phyloP scores from a whole-genome alignment of 768 basidiomycete species.

The Pisolithus microcarpus region DNA sequence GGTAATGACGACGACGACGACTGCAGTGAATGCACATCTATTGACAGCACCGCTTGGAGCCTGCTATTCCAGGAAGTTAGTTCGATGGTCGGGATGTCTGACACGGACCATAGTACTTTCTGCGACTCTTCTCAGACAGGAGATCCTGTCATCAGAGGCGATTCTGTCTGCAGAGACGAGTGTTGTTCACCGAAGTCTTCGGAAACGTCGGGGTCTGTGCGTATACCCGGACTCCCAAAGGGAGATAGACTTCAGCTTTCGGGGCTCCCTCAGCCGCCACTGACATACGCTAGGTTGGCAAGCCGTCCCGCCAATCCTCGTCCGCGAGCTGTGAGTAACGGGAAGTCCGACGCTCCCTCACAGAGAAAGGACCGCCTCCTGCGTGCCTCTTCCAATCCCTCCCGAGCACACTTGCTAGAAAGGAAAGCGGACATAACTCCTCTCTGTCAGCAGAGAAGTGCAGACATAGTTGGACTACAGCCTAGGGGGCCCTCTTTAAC shows the following conservation, averaged over 20 bases:
- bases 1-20: slow-evolving; percentile 5
- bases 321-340: background rate
- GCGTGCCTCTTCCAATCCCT: slow-evolving; percentile 9
- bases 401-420: background rate
- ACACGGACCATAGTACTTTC: slow-evolving; percentile 6
- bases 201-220: background rate
- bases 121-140: background rate
- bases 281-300: background rate
- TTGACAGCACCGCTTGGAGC: slow-evolving; percentile 19
- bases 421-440: background rate
- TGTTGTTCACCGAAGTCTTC: background rate
- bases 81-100: slow-evolving; percentile 25
- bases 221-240: background rate
- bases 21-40: background rate
- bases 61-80: slow-evolving; percentile 26
- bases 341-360: background rate
- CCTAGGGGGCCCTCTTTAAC: background rate
- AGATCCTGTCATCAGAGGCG: background rate
- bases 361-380: slow-evolving; percentile 7
- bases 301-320: background rate
- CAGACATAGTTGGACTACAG: background rate
- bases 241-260: background rate
- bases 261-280: background rate
- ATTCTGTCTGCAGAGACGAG: background rate
- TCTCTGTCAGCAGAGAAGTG: background rate